These are phyloP conservation scores for Aspergillus sp. DNA, from an alignment of 2,329 filamentous ascomycete genomes.

Conservation along the genomic window DNA sequence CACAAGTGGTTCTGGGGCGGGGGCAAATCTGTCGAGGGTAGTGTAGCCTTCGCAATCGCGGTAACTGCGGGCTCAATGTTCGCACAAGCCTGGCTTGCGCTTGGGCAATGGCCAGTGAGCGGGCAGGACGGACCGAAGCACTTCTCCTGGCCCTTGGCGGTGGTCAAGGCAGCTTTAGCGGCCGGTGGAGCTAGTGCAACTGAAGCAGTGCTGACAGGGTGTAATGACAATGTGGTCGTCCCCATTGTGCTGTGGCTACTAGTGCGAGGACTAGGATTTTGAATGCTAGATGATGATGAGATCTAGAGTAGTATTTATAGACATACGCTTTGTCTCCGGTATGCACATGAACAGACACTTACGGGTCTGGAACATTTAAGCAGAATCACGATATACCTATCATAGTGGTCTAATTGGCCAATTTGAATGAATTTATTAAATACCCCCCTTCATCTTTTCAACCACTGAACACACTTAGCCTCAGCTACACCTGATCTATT, in stretches of 20 bases:
- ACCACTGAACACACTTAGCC: too few relatives aligned
- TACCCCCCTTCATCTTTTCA: too few relatives aligned
- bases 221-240: conserved; percentile 97
- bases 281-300: conserved; percentile 8
- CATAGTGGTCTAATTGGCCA: too few relatives aligned
- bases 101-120: conserved; percentile 66
- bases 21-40: conserved; percentile 91
- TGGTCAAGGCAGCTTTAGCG: conserved; percentile 66
- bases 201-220: conserved; percentile 91
- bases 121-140: conserved; percentile 15
- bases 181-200: conserved; percentile 82
- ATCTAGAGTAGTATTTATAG: too few relatives aligned
- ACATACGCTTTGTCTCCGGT: too few relatives aligned
- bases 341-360: too few relatives aligned
- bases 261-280: conserved; percentile 68
- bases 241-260: conserved; percentile 90
- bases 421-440: too few relatives aligned
- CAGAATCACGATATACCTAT: too few relatives aligned
- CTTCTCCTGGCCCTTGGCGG: conserved; percentile 33
- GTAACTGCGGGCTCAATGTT: conserved; percentile 73
- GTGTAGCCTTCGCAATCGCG: conserved; percentile 74
- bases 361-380: too few relatives aligned
- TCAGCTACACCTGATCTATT: too few relatives aligned
- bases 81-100: conserved; percentile 70
- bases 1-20: conserved; percentile 96